A percentile compares a stretch with the other conserved stretches of the same genome.
phyloP scores from a whole-genome alignment of 345 rosid species.

The Corymbia maculata region DNA sequence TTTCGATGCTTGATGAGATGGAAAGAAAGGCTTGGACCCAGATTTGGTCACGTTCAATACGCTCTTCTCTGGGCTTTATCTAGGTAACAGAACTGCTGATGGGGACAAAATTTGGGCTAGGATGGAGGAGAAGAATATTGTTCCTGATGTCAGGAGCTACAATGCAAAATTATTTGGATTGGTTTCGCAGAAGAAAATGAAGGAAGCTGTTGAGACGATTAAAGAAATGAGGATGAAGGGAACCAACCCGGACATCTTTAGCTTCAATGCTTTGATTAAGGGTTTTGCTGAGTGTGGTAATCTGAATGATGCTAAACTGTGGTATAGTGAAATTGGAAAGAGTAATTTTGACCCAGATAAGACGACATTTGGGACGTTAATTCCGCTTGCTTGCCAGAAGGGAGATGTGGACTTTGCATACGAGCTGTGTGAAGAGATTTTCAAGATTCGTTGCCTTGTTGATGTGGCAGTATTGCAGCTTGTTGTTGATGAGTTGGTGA shows the following conservation, averaged over 20 bases:
- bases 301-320: conserved; percentile 34
- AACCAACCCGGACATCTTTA: conserved; percentile 32
- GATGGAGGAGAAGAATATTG: conserved; percentile 36
- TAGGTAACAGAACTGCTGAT: conserved; percentile 24
- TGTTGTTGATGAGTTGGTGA: conserved; percentile 41
- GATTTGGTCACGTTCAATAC: conserved; percentile 46
- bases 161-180: conserved; percentile 47
- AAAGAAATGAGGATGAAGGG: conserved; percentile 36
- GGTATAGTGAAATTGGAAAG: conserved; percentile 37
- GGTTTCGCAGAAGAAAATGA: conserved; percentile 19
- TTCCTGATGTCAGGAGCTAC: conserved; percentile 43
- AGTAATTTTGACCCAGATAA: conserved; percentile 15
- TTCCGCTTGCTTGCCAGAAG: conserved; percentile 37
- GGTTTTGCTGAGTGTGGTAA: conserved; percentile 34
- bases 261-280: conserved; percentile 46
- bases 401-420: conserved; percentile 46
- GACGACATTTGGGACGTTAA: conserved; percentile 23
- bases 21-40: conserved; percentile 36
- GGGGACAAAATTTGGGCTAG: conserved; percentile 55
- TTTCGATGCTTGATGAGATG: conserved; percentile 44
- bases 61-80: conserved; percentile 34
- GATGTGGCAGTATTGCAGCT: conserved; percentile 28
- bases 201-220: conserved; percentile 33
- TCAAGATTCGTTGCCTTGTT: conserved; percentile 12
- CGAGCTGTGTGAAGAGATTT: conserved; percentile 29